Percentiles rank a stretch among this genome's conserved stretches.
These are phyloP conservation scores for Russula emetica DNA, from an alignment of 768 basidiomycete species.

Conservation along the genomic window DNA sequence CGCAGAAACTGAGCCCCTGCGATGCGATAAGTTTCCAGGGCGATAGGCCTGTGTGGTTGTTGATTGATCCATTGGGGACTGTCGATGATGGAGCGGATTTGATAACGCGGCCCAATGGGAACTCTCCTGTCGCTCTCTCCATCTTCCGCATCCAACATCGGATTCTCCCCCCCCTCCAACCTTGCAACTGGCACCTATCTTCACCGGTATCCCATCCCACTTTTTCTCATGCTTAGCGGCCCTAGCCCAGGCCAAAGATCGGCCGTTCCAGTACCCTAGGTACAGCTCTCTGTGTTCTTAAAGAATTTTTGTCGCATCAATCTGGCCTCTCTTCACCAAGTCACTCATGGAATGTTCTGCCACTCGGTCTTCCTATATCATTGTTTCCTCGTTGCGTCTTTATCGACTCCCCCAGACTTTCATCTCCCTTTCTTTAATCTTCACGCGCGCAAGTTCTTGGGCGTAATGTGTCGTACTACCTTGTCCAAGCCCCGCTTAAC, in stretches of 20 bases:
- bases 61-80: slow-evolving; percentile 11
- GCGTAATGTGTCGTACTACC: slow-evolving; percentile 18
- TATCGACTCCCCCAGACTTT: slow-evolving; percentile 12
- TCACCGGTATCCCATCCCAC: not conserved
- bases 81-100: not conserved
- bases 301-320: slow-evolving; percentile 1
- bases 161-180: not conserved
- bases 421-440: slow-evolving; percentile 18
- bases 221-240: not conserved
- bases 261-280: slow-evolving; percentile 9
- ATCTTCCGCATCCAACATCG: not conserved
- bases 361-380: not conserved
- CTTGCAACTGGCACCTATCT: not conserved
- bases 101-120: not conserved
- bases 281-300: slow-evolving; percentile 6
- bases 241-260: slow-evolving; percentile 3
- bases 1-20: slow-evolving; percentile 24
- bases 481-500: slow-evolving; percentile 14
- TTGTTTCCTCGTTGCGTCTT: not conserved
- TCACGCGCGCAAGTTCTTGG: slow-evolving; percentile 14
- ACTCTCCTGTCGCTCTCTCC: not conserved
- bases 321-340: slow-evolving; percentile 19
- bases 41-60: slow-evolving; percentile 3
- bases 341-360: slow-evolving; percentile 25
- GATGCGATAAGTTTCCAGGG: slow-evolving; percentile 10